Conservation (phyloP, 1,139 yeast species). For the Scheffersomyces cryptocercus region DNA sequence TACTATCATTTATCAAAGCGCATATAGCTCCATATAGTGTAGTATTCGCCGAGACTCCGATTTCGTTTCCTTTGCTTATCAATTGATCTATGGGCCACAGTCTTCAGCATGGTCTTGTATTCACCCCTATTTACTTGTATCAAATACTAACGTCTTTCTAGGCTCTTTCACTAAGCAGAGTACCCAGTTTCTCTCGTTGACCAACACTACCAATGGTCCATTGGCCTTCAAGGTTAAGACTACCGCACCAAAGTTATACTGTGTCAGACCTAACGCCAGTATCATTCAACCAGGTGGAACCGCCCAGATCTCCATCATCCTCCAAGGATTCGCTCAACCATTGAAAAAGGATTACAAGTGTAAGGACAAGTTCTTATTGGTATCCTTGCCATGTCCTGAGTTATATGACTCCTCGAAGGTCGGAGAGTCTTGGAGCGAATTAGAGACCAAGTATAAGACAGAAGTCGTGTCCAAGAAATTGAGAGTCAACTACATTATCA, state of each 20-base stretch:
- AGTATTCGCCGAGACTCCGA: neutral
- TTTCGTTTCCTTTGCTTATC: neutral
- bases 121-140: neutral
- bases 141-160: slow-evolving; percentile 20
- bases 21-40: neutral
- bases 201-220: slow-evolving; percentile 62
- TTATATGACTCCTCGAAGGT: slow-evolving; percentile 57
- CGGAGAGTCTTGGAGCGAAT: slow-evolving; percentile 69
- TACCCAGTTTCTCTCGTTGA: slow-evolving; percentile 67
- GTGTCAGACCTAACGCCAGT: slow-evolving; percentile 95
- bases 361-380: slow-evolving; percentile 89
- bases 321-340: slow-evolving; percentile 79
- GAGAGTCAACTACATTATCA: slow-evolving; percentile 64
- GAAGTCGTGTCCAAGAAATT: slow-evolving; percentile 72
- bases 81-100: neutral
- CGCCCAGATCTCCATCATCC: slow-evolving; percentile 74
- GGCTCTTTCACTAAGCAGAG: slow-evolving; percentile 75
- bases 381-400: slow-evolving; percentile 75
- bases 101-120: too few species aligned
- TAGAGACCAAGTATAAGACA: slow-evolving; percentile 63
- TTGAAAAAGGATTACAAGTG: slow-evolving; percentile 74
- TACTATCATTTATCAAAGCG: neutral
- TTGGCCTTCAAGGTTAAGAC: slow-evolving; percentile 96
- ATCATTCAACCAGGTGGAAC: slow-evolving; percentile 73
- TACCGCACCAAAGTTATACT: slow-evolving; percentile 94